Conservation (phyloP, 2,329 filamentous ascomycete species). For the Ilyonectria robusta region DNA sequence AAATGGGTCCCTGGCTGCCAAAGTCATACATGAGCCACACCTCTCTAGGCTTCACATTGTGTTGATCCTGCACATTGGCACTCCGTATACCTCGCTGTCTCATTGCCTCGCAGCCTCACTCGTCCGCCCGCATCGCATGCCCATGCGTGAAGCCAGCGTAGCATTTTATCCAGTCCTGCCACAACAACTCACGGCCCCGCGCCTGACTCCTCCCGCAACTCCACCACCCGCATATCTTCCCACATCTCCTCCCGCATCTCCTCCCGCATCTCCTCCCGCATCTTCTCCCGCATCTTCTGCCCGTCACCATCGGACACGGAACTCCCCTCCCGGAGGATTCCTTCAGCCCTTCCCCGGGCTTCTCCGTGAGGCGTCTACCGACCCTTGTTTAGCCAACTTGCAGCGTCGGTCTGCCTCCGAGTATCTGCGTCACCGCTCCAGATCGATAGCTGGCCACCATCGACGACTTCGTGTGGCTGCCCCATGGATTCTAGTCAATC, state of each 20-base stretch:
- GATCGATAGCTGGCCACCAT: background rate
- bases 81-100: background rate
- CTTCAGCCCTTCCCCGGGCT: background rate
- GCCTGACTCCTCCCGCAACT: too few relatives aligned
- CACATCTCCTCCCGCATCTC: background rate
- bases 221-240: background rate
- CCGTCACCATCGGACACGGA: background rate
- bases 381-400: background rate
- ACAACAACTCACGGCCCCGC: too few relatives aligned
- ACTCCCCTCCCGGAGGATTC: background rate
- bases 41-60: background rate
- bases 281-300: background rate
- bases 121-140: background rate
- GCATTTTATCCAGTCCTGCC: background rate
- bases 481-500: conserved; percentile 14
- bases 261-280: background rate
- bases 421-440: background rate
- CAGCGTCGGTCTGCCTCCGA: background rate
- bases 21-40: conserved; percentile 8
- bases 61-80: background rate
- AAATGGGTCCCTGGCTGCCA: background rate
- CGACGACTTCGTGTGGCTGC: conserved; percentile 5
- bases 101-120: background rate
- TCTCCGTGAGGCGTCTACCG: background rate
- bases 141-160: background rate